Conservation (phyloP, 2,329 filamentous ascomycete species). For the Monilinia polystroma region DNA sequence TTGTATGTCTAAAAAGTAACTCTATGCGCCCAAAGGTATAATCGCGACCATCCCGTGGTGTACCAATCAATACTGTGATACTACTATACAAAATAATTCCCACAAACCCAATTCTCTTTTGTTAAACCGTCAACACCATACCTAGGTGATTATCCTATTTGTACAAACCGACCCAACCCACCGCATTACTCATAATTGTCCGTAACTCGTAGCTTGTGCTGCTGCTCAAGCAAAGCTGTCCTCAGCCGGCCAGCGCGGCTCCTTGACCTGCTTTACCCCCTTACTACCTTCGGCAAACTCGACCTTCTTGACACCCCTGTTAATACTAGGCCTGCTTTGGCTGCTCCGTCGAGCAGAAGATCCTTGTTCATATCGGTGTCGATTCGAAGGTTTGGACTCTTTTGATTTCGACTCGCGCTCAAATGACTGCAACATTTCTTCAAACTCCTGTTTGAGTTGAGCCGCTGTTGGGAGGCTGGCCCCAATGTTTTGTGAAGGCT, state of each 20-base stretch:
- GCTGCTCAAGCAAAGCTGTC: slow-evolving; percentile 38
- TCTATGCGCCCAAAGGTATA: slow-evolving; percentile 17
- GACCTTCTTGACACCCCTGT: slow-evolving; percentile 6
- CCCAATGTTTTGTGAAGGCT: neutral
- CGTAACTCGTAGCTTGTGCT: slow-evolving; percentile 20
- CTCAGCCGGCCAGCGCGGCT: slow-evolving; percentile 36
- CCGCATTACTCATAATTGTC: slow-evolving; percentile 26
- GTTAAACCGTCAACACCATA: slow-evolving; percentile 18
- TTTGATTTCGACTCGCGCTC: slow-evolving; percentile 8
- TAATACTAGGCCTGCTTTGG: neutral
- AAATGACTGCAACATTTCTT: slow-evolving; percentile 15
- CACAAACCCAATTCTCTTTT: slow-evolving; percentile 15
- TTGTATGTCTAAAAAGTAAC: slow-evolving; percentile 4
- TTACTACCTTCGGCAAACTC: slow-evolving; percentile 10
- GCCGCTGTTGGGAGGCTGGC: slow-evolving; percentile 4
- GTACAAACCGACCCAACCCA: slow-evolving; percentile 27
- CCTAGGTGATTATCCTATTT: slow-evolving; percentile 24
- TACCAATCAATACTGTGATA: slow-evolving; percentile 20
- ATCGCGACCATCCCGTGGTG: slow-evolving; percentile 5
- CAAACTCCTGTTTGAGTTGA: slow-evolving; percentile 11
- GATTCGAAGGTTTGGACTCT: neutral
- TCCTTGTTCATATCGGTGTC: neutral
- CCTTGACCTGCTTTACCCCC: neutral
- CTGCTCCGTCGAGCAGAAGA: neutral
- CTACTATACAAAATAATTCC: slow-evolving; percentile 22